Evolutionary conservation across 768 basidiomycete genomes (phyloP).

Genomic region (Grammothele lineata): DNA sequence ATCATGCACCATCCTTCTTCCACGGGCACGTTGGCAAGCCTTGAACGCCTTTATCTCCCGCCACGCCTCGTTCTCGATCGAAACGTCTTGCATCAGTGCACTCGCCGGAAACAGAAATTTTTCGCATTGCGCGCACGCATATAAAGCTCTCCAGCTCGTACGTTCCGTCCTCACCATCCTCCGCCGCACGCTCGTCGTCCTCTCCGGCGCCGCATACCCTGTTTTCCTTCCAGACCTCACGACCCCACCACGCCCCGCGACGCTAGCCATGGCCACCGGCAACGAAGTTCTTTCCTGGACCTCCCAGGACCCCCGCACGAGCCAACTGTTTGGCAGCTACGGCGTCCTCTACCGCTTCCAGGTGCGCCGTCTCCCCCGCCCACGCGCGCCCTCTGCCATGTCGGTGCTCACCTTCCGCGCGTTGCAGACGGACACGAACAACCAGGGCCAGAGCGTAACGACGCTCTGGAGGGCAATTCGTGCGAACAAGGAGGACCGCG

Average conservation of each 20-base stretch:
- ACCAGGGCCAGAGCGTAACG: constrained; percentile 66
- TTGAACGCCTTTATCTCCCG: constrained; percentile 69
- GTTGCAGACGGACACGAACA: constrained; percentile 58
- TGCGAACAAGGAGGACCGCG: constrained; percentile 81
- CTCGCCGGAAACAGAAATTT: constrained; percentile 45
- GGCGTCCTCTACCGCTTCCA: constrained; percentile 80
- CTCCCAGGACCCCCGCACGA: constrained; percentile 80
- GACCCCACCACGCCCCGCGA: constrained; percentile 23
- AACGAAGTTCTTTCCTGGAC: constrained; percentile 81
- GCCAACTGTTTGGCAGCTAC: constrained; percentile 77
- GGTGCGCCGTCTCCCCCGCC: constrained; percentile 36
- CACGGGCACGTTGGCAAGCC: constrained; percentile 63
- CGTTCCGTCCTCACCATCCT: constrained; percentile 6
- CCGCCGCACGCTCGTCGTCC: too few species aligned
- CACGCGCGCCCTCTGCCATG: constrained; percentile 14
- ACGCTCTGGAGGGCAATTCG: constrained; percentile 80
- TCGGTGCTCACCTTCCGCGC: constrained; percentile 23
- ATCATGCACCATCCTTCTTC: constrained; percentile 62
- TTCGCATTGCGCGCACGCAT: constrained; percentile 37
- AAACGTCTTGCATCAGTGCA: constrained; percentile 48
- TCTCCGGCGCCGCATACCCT: constrained; percentile 3
- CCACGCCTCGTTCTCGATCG: constrained; percentile 78
- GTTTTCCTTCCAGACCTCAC: constrained; percentile 19
- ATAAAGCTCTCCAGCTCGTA: constrained; percentile 55
- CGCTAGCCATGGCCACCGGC: constrained; percentile 38